These are phyloP conservation scores for Eurotiales sp. DNA, from an alignment of 2,329 filamentous ascomycete genomes.

Conservation along the genomic window DNA sequence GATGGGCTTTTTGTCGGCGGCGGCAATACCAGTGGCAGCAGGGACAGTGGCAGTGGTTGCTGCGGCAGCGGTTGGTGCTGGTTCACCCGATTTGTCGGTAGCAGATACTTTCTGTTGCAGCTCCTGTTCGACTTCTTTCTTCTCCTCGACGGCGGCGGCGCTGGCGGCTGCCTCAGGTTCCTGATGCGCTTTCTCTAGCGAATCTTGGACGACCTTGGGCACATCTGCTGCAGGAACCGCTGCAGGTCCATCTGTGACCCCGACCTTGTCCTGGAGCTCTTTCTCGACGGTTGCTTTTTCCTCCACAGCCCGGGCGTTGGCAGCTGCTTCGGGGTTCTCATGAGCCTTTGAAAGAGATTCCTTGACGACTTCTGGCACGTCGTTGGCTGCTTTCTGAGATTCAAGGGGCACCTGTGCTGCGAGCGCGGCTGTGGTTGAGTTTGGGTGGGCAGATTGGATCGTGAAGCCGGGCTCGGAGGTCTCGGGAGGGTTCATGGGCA, in stretches of 20 bases:
- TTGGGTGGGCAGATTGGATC: slow-evolving; percentile 51
- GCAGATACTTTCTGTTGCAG: slow-evolving; percentile 54
- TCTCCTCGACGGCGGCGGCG: slow-evolving; percentile 63
- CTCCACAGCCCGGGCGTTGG: slow-evolving; percentile 63
- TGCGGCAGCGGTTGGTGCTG: slow-evolving; percentile 34
- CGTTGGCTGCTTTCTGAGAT: slow-evolving; percentile 24
- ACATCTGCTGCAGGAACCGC: slow-evolving; percentile 29
- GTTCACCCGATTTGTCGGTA: slow-evolving; percentile 25
- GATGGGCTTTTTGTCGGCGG: slow-evolving; percentile 15
- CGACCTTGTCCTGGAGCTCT: slow-evolving; percentile 60
- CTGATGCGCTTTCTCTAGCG: slow-evolving; percentile 46
- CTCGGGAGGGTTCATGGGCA: slow-evolving; percentile 58
- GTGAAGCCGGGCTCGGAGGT: slow-evolving; percentile 28
- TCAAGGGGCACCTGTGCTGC: slow-evolving; percentile 45
- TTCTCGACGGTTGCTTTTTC: slow-evolving; percentile 73
- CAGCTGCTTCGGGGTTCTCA: slow-evolving; percentile 66
- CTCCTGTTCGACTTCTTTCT: slow-evolving; percentile 66
- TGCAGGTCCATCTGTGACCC: slow-evolving; percentile 17
- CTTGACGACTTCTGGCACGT: slow-evolving; percentile 43
- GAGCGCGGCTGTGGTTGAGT: slow-evolving; percentile 43
- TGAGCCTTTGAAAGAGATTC: slow-evolving; percentile 50
- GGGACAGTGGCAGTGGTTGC: slow-evolving; percentile 33
- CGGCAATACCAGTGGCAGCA: background rate
- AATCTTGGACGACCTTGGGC: slow-evolving; percentile 36
- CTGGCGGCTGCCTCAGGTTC: slow-evolving; percentile 66